Conservation (phyloP, 129 eudicot species). For the Sambucus nigra region DNA sequence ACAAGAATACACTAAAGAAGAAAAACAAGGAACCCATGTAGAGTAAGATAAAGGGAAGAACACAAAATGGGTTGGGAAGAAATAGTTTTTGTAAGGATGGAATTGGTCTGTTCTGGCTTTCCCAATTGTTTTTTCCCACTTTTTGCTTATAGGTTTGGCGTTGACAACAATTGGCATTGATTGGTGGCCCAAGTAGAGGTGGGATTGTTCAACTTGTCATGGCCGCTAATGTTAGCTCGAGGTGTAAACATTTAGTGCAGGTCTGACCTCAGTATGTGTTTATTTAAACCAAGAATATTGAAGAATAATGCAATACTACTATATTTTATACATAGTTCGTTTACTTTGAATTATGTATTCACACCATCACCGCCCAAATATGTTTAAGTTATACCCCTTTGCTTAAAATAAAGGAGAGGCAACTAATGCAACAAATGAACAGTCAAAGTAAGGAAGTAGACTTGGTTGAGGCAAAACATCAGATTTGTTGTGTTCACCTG, state of each 20-base stretch:
- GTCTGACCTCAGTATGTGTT: not conserved
- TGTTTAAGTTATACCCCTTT: not conserved
- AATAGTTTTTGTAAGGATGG: slow-evolving; percentile 4
- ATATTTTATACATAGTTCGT: slow-evolving; percentile 1
- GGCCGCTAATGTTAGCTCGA: slow-evolving; percentile 12
- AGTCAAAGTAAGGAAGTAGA: not conserved
- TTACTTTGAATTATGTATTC: slow-evolving; percentile 12
- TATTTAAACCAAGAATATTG: slow-evolving; percentile 3
- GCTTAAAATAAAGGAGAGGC: slow-evolving; percentile 1
- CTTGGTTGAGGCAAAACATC: slow-evolving; percentile 1
- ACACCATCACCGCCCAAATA: not conserved
- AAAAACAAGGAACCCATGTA: slow-evolving; percentile 27
- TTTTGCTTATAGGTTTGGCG: not conserved
- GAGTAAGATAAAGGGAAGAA: slow-evolving; percentile 8
- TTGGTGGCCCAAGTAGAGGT: slow-evolving; percentile 11
- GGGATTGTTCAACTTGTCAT: not conserved
- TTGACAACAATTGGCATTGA: slow-evolving; percentile 16
- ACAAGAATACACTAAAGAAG: slow-evolving; percentile 12
- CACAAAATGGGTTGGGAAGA: slow-evolving; percentile 2
- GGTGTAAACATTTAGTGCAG: slow-evolving; percentile 4
- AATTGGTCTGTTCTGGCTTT: slow-evolving; percentile 11
- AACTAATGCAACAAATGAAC: not conserved
- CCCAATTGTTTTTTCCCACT: slow-evolving; percentile 7
- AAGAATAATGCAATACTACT: slow-evolving; percentile 1
- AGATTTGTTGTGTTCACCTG: slow-evolving; percentile 17